Percentiles rank a stretch among this genome's conserved stretches.
phyloP scores from a whole-genome alignment of 768 basidiomycete genomes.

The Sarcodon sp. region DNA sequence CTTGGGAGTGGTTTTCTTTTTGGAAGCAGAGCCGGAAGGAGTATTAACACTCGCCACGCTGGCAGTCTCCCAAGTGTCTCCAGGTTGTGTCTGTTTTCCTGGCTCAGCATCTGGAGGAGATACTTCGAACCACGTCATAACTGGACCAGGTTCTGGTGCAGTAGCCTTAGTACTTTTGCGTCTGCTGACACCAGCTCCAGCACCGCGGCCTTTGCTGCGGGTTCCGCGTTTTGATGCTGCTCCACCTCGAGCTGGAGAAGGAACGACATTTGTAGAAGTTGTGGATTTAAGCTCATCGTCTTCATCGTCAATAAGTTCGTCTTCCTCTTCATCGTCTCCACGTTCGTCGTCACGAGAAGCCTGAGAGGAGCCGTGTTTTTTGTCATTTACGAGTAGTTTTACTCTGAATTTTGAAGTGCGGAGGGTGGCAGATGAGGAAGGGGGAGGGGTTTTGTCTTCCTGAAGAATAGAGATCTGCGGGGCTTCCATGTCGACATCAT shows the following conservation, averaged over 20 bases:
- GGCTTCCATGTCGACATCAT: constrained; percentile 59
- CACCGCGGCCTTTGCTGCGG: constrained; percentile 33
- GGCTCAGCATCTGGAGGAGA: neutral
- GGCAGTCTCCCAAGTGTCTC: constrained; percentile 5
- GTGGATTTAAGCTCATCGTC: constrained; percentile 17
- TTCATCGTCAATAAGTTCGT: constrained; percentile 73
- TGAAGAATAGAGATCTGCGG: constrained; percentile 71
- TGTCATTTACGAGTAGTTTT: constrained; percentile 37
- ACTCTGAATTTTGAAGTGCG: constrained; percentile 29
- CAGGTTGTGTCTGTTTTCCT: neutral
- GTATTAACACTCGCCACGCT: constrained; percentile 4
- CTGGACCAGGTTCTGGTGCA: neutral
- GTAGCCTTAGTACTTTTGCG: neutral
- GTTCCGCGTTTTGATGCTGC: constrained; percentile 13
- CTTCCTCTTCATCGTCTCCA: constrained; percentile 63
- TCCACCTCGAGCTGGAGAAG: constrained; percentile 7
- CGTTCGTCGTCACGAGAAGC: constrained; percentile 42
- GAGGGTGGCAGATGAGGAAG: constrained; percentile 19
- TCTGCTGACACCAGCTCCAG: constrained; percentile 11
- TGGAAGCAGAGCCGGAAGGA: constrained; percentile 7
- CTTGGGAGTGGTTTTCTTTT: constrained; percentile 13
- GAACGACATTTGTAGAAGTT: constrained; percentile 9
- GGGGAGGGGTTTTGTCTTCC: constrained; percentile 64
- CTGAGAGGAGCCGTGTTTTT: constrained; percentile 21
- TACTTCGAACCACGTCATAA: neutral